Evolutionary conservation across 352 stramenopile genomes (phyloP), one percentile per base, ranked within the genome.

Genomic region (Phytopythium kandeliae): DNA sequence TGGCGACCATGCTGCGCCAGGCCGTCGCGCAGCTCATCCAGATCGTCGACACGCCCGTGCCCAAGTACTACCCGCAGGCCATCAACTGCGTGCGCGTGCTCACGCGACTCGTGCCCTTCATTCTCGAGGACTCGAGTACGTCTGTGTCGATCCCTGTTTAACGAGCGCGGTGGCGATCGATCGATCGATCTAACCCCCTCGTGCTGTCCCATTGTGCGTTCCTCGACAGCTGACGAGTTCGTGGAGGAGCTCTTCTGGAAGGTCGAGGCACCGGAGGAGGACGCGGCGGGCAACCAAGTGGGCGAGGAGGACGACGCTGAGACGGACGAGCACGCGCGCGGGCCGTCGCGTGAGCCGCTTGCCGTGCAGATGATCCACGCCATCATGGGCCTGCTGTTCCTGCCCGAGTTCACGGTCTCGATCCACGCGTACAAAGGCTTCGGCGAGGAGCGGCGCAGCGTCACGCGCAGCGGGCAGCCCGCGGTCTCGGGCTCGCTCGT

Each of bases 41-140:
- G 66, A 90, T 92, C 55, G 81, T 95, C 37, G 80, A 92, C 47
- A 92, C 84, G 46, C 81, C 84, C 31, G 74, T 95, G 55, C 84
- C 84, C 37, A 95, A 95, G 59, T 95, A 95, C 62, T 92, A 95
- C 48, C 69, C 80, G 35, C 81, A 95, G 58, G 84, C 84, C 13
- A 80, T 85, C 38, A 95, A 95, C 56, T 95, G 84, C 52, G 83
- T 86, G 52, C 79, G 84, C 34, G 80, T 95, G 34, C 61, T 95
- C 26, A 92, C 84, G 43, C 69, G 84, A 2, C 64, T 92, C 35
- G 81, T 95, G 53, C 82, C 84, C 5, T 95, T 92, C 63, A 92
- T 94, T 43, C 67, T 94, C 10, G 84, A 94, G 52, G 84, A 90
- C 48, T 61, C 52, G 21, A 75, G 69, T 68, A 26, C 52, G 57